phyloP scores from a whole-genome alignment of 352 stramenopile species.

The Phytopythium mirpurense region DNA sequence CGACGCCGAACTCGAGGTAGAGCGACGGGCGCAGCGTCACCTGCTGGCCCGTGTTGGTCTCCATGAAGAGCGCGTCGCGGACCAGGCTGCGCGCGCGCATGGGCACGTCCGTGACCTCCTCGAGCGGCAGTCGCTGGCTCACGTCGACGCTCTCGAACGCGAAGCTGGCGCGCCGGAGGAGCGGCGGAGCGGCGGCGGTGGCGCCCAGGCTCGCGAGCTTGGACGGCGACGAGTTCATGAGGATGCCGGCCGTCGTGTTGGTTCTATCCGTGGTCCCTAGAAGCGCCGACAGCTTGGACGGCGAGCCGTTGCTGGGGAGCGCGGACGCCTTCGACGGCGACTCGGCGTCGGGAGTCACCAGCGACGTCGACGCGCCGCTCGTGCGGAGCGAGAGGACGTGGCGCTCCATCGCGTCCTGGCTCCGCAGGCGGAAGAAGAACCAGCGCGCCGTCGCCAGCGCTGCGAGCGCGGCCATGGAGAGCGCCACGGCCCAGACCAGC shows the following conservation, averaged over 20 bases:
- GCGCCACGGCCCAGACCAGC: conserved; percentile 10
- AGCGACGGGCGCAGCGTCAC: conserved; percentile 33
- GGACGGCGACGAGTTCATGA: conserved; percentile 19
- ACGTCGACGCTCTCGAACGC: conserved; percentile 10
- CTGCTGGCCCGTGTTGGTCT: conserved; percentile 20
- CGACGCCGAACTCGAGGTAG: conserved; percentile 42
- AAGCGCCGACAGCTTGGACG: conserved; percentile 4
- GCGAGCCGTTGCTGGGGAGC: not conserved
- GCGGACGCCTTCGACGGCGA: conserved; percentile 6
- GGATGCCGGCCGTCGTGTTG: conserved; percentile 18
- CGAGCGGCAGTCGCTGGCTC: conserved; percentile 23
- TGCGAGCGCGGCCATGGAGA: conserved; percentile 15
- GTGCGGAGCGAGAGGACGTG: conserved; percentile 9
- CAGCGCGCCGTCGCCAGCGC: conserved; percentile 16
- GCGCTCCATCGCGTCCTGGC: conserved; percentile 8
- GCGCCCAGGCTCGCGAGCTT: conserved; percentile 11
- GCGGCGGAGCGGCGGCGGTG: conserved; percentile 9
- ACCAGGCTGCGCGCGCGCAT: conserved; percentile 45
- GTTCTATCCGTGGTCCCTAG: conserved; percentile 9
- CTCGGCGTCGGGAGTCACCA: conserved; percentile 11
- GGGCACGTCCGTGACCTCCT: conserved; percentile 25
- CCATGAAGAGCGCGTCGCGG: conserved; percentile 29
- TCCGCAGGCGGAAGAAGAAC: conserved; percentile 10
- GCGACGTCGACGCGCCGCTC: conserved; percentile 8
- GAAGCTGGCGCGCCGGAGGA: conserved; percentile 23